Conservation (phyloP, 257 asterid genomes). For the Penstemon barbatus region DNA sequence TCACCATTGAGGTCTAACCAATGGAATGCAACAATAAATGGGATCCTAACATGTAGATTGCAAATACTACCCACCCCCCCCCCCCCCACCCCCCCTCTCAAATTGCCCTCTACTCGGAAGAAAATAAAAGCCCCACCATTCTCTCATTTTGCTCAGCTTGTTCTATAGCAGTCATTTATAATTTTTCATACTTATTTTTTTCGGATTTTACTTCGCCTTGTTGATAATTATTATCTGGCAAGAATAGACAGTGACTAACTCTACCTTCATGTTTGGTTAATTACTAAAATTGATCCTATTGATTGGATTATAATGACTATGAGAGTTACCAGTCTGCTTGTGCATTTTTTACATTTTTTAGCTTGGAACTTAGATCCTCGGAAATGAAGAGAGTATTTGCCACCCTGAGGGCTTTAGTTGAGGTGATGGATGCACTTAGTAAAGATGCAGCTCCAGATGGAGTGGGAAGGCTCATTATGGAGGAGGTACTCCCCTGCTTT, state of each 20-base stretch:
- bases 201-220: slow-evolving; percentile 2
- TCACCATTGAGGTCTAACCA: slow-evolving; percentile 10
- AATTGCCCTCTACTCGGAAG: not conserved
- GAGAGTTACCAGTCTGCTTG: slow-evolving; percentile 25
- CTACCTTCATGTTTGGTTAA: slow-evolving; percentile 11
- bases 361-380: slow-evolving; percentile 58
- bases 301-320: slow-evolving; percentile 15
- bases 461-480: slow-evolving; percentile 72
- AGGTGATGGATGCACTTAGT: slow-evolving; percentile 89
- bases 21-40: slow-evolving; percentile 6
- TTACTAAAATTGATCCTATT: slow-evolving; percentile 17
- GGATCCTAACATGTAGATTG: slow-evolving; percentile 10
- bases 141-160: not conserved
- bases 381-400: slow-evolving; percentile 82
- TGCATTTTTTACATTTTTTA: slow-evolving; percentile 40
- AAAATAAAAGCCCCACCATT: not conserved
- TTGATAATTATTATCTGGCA: slow-evolving; percentile 16
- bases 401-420: slow-evolving; percentile 87
- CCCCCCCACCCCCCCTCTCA: too few relatives aligned
- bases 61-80: not conserved
- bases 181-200: not conserved
- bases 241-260: not conserved
- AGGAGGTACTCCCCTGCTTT: slow-evolving; percentile 61
- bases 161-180: not conserved
- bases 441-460: slow-evolving; percentile 77